Evolutionary conservation across 208 protist genomes (phyloP).

Genomic region (Trypanosomatidae sp.): DNA sequence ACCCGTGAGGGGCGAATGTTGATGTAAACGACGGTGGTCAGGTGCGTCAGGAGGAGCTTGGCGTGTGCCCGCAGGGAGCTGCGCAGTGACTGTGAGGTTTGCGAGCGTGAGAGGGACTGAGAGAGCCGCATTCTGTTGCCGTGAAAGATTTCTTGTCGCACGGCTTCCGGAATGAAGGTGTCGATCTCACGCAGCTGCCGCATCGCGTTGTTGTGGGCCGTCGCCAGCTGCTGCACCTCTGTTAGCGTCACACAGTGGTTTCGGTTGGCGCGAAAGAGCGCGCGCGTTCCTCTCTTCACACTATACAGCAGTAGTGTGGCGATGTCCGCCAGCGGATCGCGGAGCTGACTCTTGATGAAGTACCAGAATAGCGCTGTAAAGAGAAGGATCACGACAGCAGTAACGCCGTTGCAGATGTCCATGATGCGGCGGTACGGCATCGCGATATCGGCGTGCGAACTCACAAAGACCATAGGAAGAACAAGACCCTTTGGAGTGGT

Average conservation of each 20-base stretch:
- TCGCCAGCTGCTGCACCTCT: slow-evolving; percentile 22
- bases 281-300: background rate
- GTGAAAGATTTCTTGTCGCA: no score
- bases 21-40: no score
- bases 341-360: slow-evolving; percentile 1
- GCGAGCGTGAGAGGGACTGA: no score
- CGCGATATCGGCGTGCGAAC: background rate
- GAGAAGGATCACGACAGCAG: background rate
- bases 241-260: slow-evolving; percentile 5
- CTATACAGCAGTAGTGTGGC: slow-evolving; percentile 10
- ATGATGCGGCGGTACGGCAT: slow-evolving; percentile 11
- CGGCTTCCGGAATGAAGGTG: slow-evolving; percentile 17
- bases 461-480: slow-evolving; percentile 10
- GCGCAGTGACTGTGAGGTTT: no score
- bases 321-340: no score
- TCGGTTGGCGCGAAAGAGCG: background rate
- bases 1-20: no score
- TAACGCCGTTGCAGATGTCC: slow-evolving; percentile 9
- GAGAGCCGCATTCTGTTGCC: no score
- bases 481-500: background rate
- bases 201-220: slow-evolving; percentile 19
- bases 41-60: no score
- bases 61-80: no score
- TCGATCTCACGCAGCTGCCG: slow-evolving; percentile 19
- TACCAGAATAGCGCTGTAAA: background rate